Percentiles rank a stretch among this genome's conserved stretches.
These are phyloP conservation scores for Biscogniauxia sp. DNA, from an alignment of 2,329 filamentous ascomycete genomes.

Conservation along the genomic window DNA sequence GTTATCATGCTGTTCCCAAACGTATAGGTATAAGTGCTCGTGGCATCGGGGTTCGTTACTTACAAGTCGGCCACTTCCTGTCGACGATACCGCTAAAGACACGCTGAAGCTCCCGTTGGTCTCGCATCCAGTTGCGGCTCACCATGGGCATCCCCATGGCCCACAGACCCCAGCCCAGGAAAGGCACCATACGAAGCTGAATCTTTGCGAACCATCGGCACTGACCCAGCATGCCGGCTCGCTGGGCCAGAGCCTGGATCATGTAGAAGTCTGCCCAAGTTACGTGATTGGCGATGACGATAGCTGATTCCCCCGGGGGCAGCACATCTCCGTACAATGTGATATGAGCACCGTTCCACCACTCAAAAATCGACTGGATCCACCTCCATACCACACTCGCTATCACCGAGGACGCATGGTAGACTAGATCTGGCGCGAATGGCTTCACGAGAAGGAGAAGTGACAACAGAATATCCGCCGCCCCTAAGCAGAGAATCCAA, in stretches of 20 bases:
- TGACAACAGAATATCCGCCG: conserved; percentile 51
- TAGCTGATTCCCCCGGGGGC: conserved; percentile 54
- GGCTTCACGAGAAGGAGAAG: conserved; percentile 46
- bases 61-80: conserved; percentile 56
- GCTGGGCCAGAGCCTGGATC: conserved; percentile 56
- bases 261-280: conserved; percentile 64
- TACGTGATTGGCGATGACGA: conserved; percentile 60
- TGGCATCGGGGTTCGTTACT: conserved; percentile 26
- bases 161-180: conserved; percentile 64
- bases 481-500: conserved; percentile 52
- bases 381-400: conserved; percentile 55
- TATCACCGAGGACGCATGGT: conserved; percentile 53
- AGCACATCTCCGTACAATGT: conserved; percentile 51
- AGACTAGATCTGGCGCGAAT: conserved; percentile 48
- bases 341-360: conserved; percentile 52
- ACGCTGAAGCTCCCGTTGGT: conserved; percentile 53
- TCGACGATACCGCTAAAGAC: conserved; percentile 55
- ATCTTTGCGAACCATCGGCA: conserved; percentile 63
- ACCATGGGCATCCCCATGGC: conserved; percentile 65
- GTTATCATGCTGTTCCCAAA: neutral
- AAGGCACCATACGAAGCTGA: conserved; percentile 56
- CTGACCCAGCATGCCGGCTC: conserved; percentile 56
- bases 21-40: neutral
- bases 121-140: conserved; percentile 56
- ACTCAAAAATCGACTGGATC: conserved; percentile 57